A percentile compares a stretch with the other conserved stretches of the same genome.
phyloP scores from a whole-genome alignment of 2,329 filamentous ascomycete species.

The Coniochaeta prunicola region DNA sequence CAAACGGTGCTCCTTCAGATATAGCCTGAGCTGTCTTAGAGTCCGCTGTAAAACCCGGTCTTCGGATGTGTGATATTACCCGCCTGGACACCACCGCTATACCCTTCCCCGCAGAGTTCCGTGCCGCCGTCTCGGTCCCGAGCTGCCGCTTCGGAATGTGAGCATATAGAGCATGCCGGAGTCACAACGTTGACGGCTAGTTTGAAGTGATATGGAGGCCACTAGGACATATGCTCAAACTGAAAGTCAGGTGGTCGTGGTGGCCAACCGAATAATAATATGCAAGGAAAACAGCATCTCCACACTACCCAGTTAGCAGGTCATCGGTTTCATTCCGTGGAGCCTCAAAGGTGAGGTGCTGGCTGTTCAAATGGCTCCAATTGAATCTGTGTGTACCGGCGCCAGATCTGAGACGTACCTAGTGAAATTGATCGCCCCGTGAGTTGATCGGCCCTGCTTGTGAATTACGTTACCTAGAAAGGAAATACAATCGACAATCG shows the following conservation, averaged over 20 bases:
- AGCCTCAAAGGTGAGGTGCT: not conserved
- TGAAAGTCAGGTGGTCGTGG: too few species aligned
- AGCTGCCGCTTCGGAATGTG: not conserved
- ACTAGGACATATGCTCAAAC: not conserved
- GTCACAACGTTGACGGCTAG: not conserved
- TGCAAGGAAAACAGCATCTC: not conserved
- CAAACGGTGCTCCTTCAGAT: not conserved
- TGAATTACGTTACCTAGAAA: too few species aligned
- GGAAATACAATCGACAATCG: too few species aligned
- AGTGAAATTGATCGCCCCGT: too few species aligned
- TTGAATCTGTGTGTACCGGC: too few species aligned
- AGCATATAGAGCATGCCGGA: not conserved
- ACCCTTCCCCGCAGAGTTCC: not conserved
- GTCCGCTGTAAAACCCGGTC: not conserved
- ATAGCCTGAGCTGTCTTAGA: not conserved
- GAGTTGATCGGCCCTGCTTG: too few species aligned
- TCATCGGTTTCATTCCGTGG: not conserved
- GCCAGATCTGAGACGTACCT: too few species aligned
- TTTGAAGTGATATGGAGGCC: not conserved
- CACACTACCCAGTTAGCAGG: not conserved
- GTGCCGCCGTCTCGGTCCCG: not conserved
- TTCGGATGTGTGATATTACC: not conserved
- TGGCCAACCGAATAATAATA: too few species aligned
- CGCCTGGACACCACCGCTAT: not conserved
- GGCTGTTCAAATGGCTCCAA: too few species aligned